Base-by-base conservation (phyloP, 2,329 filamentous ascomycete species). In the Colletotrichum gigasporum region DNA sequence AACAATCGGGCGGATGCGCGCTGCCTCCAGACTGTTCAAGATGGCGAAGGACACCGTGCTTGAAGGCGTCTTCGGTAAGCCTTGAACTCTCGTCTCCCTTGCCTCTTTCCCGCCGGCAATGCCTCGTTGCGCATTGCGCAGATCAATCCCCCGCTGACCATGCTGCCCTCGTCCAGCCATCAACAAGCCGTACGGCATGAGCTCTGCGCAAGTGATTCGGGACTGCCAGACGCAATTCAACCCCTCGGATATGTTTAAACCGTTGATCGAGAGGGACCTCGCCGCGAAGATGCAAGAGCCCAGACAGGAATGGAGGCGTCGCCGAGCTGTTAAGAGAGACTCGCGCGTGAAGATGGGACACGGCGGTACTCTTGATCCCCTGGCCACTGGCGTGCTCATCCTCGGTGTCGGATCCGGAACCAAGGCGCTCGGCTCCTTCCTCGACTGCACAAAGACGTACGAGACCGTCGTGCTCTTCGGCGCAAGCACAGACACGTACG, bases 371-470 rank as follows among this genome's bases (percentile, higher is more conserved):
- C 86, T 99, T 16, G 96, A 99, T 74, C 96, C 96, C 24, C 85
- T 97, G 71, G 96, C 96, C 8, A 97, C 94, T 1, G 96, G 96
- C 45, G 92, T 99, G 22, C 85, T 99, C 51, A 94, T 98, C 67
- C 84, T 96, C 6, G 96, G 95, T 59, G 85, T 97, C 54, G 96
- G 95, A 34, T 89, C 86, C 63, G 96, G 93, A 37, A 99, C 96
- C 58, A 99, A 98, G 78, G 82, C 86, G 12, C 85, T 99, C 1
- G 82, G 87, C 39, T 82, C 88, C 34, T 98, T 97, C 75, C 83
- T 98, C 44, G 85, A 87, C 57, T 97, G 96, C 82, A 96, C 91
- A 48, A 99, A 99, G 82, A 91, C 89, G 1, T 99, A 99, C 78
- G 95, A 98, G 78, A 90, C 93, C 0, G 87, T 94, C 3, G 87